Evolutionary conservation across 31 red algal genomes (phyloP).

Genomic region (Porphyra umbilicalis): DNA sequence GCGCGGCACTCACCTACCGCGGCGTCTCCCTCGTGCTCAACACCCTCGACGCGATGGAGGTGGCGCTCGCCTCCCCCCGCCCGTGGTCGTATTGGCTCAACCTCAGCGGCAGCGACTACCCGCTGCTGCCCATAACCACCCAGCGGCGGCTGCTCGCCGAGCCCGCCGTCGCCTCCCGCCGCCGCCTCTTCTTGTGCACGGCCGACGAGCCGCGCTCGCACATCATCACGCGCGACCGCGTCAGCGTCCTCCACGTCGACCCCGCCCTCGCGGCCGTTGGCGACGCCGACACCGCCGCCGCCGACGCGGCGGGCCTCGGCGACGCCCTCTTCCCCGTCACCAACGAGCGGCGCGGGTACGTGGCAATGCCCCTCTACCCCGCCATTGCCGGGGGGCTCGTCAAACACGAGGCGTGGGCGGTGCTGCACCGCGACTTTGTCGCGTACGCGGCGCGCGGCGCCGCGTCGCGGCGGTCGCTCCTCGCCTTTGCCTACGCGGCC

Average conservation of each 20-base stretch:
- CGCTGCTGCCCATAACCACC: conserved; percentile 18
- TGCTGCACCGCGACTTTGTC: conserved; percentile 18
- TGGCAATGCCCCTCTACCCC: not conserved
- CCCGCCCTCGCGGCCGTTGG: not conserved
- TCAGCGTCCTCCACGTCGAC: not conserved
- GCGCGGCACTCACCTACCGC: conserved; percentile 23
- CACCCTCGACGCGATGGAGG: conserved; percentile 35
- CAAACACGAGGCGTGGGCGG: conserved; percentile 58
- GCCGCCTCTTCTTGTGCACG: conserved; percentile 6
- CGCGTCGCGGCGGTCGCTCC: not conserved
- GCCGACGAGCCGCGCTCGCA: not conserved
- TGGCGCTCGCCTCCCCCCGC: not conserved
- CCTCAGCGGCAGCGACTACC: conserved; percentile 61
- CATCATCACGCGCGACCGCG: not conserved
- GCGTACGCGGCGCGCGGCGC: conserved; percentile 1
- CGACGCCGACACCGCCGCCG: conserved; percentile 4
- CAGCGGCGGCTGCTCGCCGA: conserved; percentile 26
- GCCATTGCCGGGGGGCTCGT: not conserved
- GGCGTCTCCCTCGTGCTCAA: conserved; percentile 54
- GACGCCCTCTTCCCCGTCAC: not conserved
- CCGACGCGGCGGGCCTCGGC: not conserved
- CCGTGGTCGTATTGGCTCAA: conserved; percentile 65
- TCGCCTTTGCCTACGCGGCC: conserved; percentile 19
- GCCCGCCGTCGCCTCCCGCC: not conserved
- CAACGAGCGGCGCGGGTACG: not conserved